Conservation (phyloP, 192 early-diverging fungal species). For the Entomortierella beljakovae region DNA sequence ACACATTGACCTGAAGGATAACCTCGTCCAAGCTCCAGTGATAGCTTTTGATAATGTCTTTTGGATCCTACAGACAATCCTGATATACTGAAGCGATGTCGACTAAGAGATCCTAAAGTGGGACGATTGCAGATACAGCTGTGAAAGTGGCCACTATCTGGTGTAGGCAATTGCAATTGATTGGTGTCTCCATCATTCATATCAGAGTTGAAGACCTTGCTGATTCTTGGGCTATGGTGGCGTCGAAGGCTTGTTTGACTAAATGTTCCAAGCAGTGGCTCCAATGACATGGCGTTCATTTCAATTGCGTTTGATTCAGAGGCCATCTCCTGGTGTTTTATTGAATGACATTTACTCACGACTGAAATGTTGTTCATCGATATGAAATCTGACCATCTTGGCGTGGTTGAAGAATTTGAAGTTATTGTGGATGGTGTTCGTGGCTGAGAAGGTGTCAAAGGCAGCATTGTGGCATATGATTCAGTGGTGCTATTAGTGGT, state of each 20-base stretch:
- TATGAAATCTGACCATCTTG: conserved; percentile 26
- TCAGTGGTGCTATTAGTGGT: neutral
- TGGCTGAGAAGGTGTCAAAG: conserved; percentile 3
- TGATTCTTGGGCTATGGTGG: neutral
- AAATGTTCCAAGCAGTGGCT: neutral
- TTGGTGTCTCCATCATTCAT: neutral
- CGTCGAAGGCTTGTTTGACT: neutral
- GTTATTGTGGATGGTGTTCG: neutral
- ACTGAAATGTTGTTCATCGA: conserved; percentile 21
- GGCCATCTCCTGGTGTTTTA: neutral
- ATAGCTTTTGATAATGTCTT: conserved; percentile 11
- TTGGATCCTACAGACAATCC: conserved; percentile 1
- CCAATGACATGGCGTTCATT: neutral
- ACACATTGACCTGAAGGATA: conserved; percentile 29
- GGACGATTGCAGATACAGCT: conserved; percentile 19
- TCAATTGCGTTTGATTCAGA: neutral
- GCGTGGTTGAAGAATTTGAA: neutral
- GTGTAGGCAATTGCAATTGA: neutral
- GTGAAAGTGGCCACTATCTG: neutral
- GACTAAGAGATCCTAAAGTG: neutral
- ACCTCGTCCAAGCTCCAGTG: conserved; percentile 12
- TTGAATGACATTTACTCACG: conserved; percentile 3
- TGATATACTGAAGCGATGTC: neutral
- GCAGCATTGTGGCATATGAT: neutral
- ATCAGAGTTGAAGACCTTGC: conserved; percentile 9